Base-by-base conservation (phyloP, 2,329 filamentous ascomycete genomes). In the Arthrobotrys iridis region DNA sequence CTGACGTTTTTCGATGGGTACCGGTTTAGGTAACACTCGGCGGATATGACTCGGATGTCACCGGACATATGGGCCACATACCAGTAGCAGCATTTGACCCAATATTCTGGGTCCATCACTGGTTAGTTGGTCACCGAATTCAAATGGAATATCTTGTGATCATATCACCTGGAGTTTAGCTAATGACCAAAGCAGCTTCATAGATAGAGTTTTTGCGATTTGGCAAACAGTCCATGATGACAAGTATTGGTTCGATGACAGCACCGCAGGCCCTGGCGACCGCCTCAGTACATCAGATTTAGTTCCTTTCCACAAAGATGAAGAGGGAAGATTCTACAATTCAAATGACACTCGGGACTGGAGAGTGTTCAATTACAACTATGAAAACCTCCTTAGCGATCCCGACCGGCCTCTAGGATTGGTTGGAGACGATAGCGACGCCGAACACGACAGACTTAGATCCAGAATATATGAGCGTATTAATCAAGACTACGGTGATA, bases 51-150 rank as follows among this genome's bases (percentile, higher is more conserved):
- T 4, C 24, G 10, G 55, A 40, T 13, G 60, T 48, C 10, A 13
- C 20, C 3, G 71, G 71, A 22, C 64, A 76, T 22, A 76, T 76
- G 71, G 24, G 64, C 11, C 11, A 28, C 2, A 28, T 63, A 2
- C 64, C 64, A 1, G 46, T 64, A 18, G 71, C 71, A 8, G 71
- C 64, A 4, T 71, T 63, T 18, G 71, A 76, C 28, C 68, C 68
- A 8, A 60, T 74, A 2, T 74, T 74, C 28, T 74, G 68, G 68
- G 5, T 74, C 10, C 68, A 74, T 33, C 68, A 74, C 28, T 35
- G 22, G 68, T 74, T 26, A 8, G 62, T 41, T 26, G 28, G 28
- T 5, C 28, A 33, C 28, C 28, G 4, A 33, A 10, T 10, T 4
- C 28, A 33, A 33, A n/a, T n/a, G n/a, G n/a, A n/a, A n/a, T n/a